Conservation (phyloP, 1,284 basidiomycete species). For the Paramarasmius palmivorus region DNA sequence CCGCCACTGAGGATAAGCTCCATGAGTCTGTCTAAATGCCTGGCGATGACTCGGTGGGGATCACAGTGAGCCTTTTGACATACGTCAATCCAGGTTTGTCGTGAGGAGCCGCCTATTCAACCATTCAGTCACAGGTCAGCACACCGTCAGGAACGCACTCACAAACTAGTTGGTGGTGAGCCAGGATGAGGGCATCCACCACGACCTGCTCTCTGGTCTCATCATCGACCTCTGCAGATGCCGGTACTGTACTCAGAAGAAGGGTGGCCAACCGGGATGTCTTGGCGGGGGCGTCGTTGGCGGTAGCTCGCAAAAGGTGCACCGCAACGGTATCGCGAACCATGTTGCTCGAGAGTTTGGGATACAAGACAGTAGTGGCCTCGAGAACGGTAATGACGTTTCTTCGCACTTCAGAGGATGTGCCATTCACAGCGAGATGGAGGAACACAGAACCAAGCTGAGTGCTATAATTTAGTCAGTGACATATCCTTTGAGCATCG, state of each 20-base stretch:
- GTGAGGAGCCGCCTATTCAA: constrained; percentile 50
- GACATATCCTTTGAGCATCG: no score
- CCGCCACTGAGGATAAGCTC: constrained; percentile 49
- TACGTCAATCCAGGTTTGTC: constrained; percentile 82
- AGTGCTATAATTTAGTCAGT: constrained; percentile 39
- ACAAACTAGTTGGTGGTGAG: constrained; percentile 77
- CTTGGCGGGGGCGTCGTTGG: constrained; percentile 24
- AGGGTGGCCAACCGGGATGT: constrained; percentile 45
- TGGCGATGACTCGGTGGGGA: constrained; percentile 61
- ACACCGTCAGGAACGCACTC: constrained; percentile 10
- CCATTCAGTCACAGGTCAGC: background rate
- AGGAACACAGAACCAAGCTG: constrained; percentile 68
- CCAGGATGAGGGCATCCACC: constrained; percentile 63
- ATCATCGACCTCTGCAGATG: constrained; percentile 38
- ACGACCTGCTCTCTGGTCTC: constrained; percentile 44
- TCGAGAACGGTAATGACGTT: constrained; percentile 46
- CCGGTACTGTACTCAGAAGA: constrained; percentile 49
- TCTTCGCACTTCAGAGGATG: constrained; percentile 53
- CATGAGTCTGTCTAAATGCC: constrained; percentile 52
- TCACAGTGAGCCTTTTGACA: constrained; percentile 71
- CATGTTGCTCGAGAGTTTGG: constrained; percentile 52
- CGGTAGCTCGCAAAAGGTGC: constrained; percentile 39
- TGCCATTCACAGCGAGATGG: constrained; percentile 65
- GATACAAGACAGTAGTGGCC: constrained; percentile 27
- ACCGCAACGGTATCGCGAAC: constrained; percentile 57